Base-by-base conservation (phyloP, 2,329 filamentous ascomycete genomes). In the Cytospora schulzeri region DNA sequence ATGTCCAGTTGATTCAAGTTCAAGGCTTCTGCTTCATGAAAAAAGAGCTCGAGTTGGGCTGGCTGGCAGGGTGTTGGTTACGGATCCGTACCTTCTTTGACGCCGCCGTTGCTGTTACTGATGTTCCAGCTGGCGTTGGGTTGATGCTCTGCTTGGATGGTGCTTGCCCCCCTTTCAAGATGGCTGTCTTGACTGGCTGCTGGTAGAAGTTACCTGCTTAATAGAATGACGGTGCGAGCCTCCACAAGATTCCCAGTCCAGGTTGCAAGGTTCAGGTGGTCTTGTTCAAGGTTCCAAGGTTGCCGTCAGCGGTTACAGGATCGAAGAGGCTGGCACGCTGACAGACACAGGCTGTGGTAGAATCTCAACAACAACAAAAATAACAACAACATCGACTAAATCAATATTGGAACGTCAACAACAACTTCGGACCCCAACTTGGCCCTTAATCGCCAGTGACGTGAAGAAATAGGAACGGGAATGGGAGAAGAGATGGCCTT, bases 181-280 rank as follows among this genome's bases (percentile, higher is more conserved):
- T 48, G 59, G 24, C 31, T n/a, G 35, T 52, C 51, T 35, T 51
- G 26, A 61, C 51, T 61, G 59, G 59, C n/a, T 19, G 59, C 28
- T 19, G 12, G n/a, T 55, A 38, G 50, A 55, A 55, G 24, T 45
- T 53, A 28, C 33, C 33, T 35, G 33, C 33, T 35, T 35, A 14
- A 2, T 35, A 15, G 33, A 12, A 41, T 6, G 15, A 41, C 17
- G 15, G 38, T 41, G 38, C 38, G 12, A n/a, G 38, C 38, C 19
- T 41, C 38, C 38, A n/a, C 3, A 41, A 35, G 33, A 11, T 35
- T 48, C 8, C 35, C 22, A 60, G 24, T 53, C 24, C 24, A 35
- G 51, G 38, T 45, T n/a, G 14, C 51, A 33, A 61, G 58, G 45
- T 33, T 41, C 33, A 41, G 51, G 35, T 57, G 26, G 38, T 50